phyloP scores from a whole-genome alignment of 1,284 basidiomycete genomes.

The Tylopilus sp. region DNA sequence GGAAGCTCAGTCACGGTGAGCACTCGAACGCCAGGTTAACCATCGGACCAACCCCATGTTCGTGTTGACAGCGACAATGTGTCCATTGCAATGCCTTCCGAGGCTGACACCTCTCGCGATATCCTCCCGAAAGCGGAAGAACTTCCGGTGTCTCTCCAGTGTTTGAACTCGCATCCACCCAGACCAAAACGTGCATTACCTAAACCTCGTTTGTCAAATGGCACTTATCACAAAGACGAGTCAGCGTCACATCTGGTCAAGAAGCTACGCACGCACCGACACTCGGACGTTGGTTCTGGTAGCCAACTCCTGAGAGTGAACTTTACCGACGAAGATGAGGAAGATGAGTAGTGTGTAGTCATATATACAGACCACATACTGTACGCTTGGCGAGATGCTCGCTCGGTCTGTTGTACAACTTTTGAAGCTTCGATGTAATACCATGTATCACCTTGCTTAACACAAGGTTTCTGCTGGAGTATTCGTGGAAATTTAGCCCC shows the following conservation, averaged over 20 bases:
- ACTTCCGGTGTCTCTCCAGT: constrained; percentile 9
- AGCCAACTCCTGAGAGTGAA: background rate
- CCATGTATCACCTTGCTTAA: too few species aligned
- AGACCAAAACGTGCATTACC: constrained; percentile 33
- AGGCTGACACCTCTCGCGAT: constrained; percentile 9
- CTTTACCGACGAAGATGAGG: constrained; percentile 16
- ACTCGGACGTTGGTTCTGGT: constrained; percentile 14
- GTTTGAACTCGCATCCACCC: background rate
- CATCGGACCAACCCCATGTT: background rate
- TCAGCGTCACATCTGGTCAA: constrained; percentile 13
- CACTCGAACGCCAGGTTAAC: background rate
- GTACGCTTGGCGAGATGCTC: background rate
- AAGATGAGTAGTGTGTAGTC: constrained; percentile 10
- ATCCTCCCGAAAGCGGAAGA: constrained; percentile 28
- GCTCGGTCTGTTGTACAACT: background rate
- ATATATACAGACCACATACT: constrained; percentile 1
- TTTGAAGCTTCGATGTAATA: constrained; percentile 10
- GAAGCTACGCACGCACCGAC: constrained; percentile 23
- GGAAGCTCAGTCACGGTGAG: constrained; percentile 21
- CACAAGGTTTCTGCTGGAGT: too few species aligned
- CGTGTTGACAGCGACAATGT: constrained; percentile 10
- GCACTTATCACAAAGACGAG: constrained; percentile 3
- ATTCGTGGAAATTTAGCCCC: too few species aligned
- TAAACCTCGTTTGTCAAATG: constrained; percentile 14
- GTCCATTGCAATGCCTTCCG: background rate